These are phyloP conservation scores for Alternaria gaisen DNA, from an alignment of 2,329 filamentous ascomycete genomes.

Conservation along the genomic window DNA sequence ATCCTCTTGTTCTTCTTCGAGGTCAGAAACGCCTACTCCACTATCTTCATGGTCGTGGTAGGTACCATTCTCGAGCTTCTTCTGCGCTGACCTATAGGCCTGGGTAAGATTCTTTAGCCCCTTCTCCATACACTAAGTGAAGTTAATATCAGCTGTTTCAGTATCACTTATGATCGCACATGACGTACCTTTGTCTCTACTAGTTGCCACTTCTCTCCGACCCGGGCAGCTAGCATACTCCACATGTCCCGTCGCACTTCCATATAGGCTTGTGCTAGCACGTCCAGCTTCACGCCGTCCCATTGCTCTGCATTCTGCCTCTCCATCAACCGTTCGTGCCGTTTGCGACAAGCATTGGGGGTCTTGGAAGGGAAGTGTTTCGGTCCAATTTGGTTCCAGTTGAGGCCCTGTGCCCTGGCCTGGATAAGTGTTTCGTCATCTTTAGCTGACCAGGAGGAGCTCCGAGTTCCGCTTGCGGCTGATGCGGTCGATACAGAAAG, in stretches of 20 bases:
- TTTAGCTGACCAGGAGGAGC: constrained; percentile 70
- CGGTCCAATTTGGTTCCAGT: constrained; percentile 83
- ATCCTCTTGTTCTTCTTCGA: constrained; percentile 55
- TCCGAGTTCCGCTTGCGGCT: constrained; percentile 45
- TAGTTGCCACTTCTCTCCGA: constrained; percentile 67
- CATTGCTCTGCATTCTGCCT: constrained; percentile 77
- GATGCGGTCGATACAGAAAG: constrained; percentile 44
- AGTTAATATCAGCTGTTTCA: constrained; percentile 19
- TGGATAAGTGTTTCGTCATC: constrained; percentile 78
- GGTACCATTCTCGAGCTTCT: constrained; percentile 64
- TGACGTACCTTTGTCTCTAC: constrained; percentile 80
- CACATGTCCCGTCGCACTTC: constrained; percentile 82
- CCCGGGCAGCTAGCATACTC: constrained; percentile 72
- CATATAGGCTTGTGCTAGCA: constrained; percentile 81
- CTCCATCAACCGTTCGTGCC: constrained; percentile 85
- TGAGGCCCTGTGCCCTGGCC: constrained; percentile 77
- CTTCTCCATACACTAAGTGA: constrained; percentile 77
- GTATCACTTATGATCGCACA: neutral
- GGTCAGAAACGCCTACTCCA: constrained; percentile 68
- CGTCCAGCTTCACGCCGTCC: constrained; percentile 78
- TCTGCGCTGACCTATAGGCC: constrained; percentile 70
- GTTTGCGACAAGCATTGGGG: constrained; percentile 86
- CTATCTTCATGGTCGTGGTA: constrained; percentile 69
- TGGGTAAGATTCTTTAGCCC: constrained; percentile 82
- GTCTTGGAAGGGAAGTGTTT: constrained; percentile 80